phyloP scores from a whole-genome alignment of 768 basidiomycete genomes.

The Paxillus rubicundulus region DNA sequence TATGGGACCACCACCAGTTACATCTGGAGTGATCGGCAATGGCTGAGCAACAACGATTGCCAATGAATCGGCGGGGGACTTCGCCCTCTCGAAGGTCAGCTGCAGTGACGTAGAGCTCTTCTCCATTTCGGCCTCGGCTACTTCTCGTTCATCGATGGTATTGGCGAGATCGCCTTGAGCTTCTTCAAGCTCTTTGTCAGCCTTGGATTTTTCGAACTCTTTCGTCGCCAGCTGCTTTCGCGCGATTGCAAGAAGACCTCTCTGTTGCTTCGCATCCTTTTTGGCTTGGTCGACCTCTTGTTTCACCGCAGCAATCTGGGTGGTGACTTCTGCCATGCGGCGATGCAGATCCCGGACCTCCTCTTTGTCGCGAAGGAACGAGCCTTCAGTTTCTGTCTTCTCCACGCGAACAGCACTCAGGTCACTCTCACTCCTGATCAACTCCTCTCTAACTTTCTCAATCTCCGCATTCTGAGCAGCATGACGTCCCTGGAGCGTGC shows the following conservation, averaged over 20 bases:
- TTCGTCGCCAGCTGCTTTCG: slow-evolving; percentile 89
- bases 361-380: slow-evolving; percentile 88
- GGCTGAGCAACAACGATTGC: slow-evolving; percentile 67
- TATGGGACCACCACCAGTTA: slow-evolving; percentile 42
- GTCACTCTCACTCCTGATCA: slow-evolving; percentile 90
- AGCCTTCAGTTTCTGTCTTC: slow-evolving; percentile 87
- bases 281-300: slow-evolving; percentile 79
- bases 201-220: slow-evolving; percentile 71
- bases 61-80: slow-evolving; percentile 48
- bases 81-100: slow-evolving; percentile 26
- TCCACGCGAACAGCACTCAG: slow-evolving; percentile 85
- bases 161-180: slow-evolving; percentile 52
- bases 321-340: slow-evolving; percentile 76
- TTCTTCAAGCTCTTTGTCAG: slow-evolving; percentile 70
- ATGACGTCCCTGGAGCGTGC: slow-evolving; percentile 66
- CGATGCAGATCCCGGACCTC: slow-evolving; percentile 84
- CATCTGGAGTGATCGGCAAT: slow-evolving; percentile 68
- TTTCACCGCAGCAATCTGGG: slow-evolving; percentile 69
- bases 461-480: slow-evolving; percentile 68
- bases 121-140: slow-evolving; percentile 51
- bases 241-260: slow-evolving; percentile 90
- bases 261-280: slow-evolving; percentile 96
- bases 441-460: slow-evolving; percentile 65
- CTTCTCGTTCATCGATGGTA: slow-evolving; percentile 53
- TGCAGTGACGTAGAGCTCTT: slow-evolving; percentile 16